Evolutionary conservation across 257 asterid genomes (phyloP), one percentile per base, ranked within the genome.

Genomic region (Nicotiana noctiflora): DNA sequence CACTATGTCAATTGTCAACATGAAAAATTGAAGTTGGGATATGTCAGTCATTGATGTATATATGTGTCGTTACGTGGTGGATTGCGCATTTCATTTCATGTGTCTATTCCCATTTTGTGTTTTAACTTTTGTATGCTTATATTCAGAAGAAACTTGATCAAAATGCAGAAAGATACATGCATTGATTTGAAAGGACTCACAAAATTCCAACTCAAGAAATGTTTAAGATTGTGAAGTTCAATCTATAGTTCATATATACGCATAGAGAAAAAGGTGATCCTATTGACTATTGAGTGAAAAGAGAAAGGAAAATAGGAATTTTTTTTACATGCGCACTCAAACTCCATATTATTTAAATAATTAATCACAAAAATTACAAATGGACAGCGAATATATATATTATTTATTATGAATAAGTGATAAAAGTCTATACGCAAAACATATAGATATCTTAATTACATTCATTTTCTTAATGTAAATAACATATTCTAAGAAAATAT

Each of bases 61-160:
- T 78, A 51, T 6, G 72, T 84, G 84, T 70, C 84, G 79, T 84
- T 82, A 55, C 76, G 67, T 56, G 59, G 14, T 76, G 56, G 76
- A 84, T 57, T 27, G 34, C 63, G 19, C 59, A 70, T 44, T 70
- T 68, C 9, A 68, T 18, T 68, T 68, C 76, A n/a, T 32, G 17
- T 34, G 55, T 67, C 53, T 37, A 1, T 0, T 44, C 14, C 78
- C 40, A 25, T 23, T n/a, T n/a, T 46, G 78, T 46, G 60, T 13
- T 7, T 72, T 72, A 40, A 72, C 78, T 72, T 72, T 46, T 6
- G 60, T 72, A 72, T 46, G 78, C 78, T 46, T 46, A 12, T 46
- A 46, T 56, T 72, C 60, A 46, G 60, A 46, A 21, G 18, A 72
- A 72, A 72, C 40, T 72, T 72, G 61, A 72, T 72, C 60, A 72